Percentiles rank a stretch among this genome's conserved stretches.
Evolutionary conservation across 257 asterid species (phyloP).

Genomic region (Solanum sejunctum): DNA sequence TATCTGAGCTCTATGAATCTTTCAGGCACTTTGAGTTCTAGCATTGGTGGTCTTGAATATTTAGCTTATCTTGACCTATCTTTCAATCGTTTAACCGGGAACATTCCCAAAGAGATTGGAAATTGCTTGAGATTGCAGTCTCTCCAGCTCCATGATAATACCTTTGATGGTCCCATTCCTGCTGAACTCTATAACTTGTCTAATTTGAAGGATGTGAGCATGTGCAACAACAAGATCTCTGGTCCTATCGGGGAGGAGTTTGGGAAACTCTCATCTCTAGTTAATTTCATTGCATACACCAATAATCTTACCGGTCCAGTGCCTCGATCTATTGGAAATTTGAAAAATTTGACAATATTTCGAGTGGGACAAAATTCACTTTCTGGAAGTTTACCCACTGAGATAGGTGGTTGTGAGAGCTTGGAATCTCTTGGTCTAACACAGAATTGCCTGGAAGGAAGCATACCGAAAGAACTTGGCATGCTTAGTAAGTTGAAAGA

Average conservation of each 20-base stretch:
- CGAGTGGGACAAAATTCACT: conserved; percentile 78
- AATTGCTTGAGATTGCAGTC: conserved; percentile 32
- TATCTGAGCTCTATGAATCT: conserved; percentile 44
- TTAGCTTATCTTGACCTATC: conserved; percentile 59
- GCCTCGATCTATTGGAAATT: conserved; percentile 56
- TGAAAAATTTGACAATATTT: conserved; percentile 37
- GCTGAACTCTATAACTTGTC: conserved; percentile 45
- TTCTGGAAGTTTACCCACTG: conserved; percentile 65
- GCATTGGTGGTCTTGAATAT: conserved; percentile 35
- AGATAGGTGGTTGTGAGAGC: conserved; percentile 46
- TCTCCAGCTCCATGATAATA: conserved; percentile 49
- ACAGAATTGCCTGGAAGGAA: conserved; percentile 56
- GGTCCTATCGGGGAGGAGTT: conserved; percentile 61
- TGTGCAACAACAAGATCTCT: conserved; percentile 63
- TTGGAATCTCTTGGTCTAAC: conserved; percentile 66
- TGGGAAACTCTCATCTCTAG: conserved; percentile 59
- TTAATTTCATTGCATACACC: conserved; percentile 69
- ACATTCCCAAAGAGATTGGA: conserved; percentile 64
- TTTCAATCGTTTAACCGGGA: conserved; percentile 42
- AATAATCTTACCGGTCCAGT: conserved; percentile 64
- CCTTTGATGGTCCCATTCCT: conserved; percentile 55
- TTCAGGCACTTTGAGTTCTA: conserved; percentile 50
- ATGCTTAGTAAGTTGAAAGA: conserved; percentile 44
- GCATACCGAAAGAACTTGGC: conserved; percentile 70
- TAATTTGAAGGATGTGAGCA: conserved; percentile 21